phyloP scores from a whole-genome alignment of 1,284 basidiomycete genomes.

The Ceratobasidium papillatum region DNA sequence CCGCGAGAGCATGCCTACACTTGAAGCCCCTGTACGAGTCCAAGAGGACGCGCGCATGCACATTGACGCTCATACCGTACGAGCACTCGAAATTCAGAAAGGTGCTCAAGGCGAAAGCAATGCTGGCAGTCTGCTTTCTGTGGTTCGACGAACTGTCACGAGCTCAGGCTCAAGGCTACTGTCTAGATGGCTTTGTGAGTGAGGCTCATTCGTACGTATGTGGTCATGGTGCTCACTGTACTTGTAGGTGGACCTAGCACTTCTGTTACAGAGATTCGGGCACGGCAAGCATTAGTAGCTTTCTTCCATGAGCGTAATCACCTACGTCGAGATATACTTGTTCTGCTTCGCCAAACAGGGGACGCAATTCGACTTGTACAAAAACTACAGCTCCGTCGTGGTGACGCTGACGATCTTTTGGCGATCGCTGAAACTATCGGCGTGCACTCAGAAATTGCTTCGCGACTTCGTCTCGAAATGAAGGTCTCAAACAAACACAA shows the following conservation, averaged over 20 bases:
- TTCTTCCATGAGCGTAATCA: conserved; percentile 72
- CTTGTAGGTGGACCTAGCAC: conserved; percentile 83
- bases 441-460: conserved; percentile 64
- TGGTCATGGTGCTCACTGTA: neutral
- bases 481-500: conserved; percentile 16
- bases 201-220: neutral
- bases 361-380: conserved; percentile 85
- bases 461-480: conserved; percentile 61
- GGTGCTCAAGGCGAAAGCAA: conserved; percentile 75
- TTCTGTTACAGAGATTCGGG: conserved; percentile 73
- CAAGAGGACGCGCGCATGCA: conserved; percentile 73
- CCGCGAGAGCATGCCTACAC: conserved; percentile 78
- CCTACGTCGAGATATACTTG: conserved; percentile 73
- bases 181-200: conserved; percentile 75
- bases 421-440: conserved; percentile 69
- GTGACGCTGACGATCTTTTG: conserved; percentile 71
- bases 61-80: conserved; percentile 90
- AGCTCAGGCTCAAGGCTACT: conserved; percentile 82
- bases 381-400: conserved; percentile 75
- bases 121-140: conserved; percentile 79
- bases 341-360: conserved; percentile 66
- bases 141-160: conserved; percentile 82
- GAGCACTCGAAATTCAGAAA: conserved; percentile 87
- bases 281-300: conserved; percentile 81
- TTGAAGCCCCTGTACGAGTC: conserved; percentile 70